Evolutionary conservation across 129 eudicot genomes (phyloP), one percentile per base, ranked within the genome.

Genomic region (Saposhnikovia divaricata): DNA sequence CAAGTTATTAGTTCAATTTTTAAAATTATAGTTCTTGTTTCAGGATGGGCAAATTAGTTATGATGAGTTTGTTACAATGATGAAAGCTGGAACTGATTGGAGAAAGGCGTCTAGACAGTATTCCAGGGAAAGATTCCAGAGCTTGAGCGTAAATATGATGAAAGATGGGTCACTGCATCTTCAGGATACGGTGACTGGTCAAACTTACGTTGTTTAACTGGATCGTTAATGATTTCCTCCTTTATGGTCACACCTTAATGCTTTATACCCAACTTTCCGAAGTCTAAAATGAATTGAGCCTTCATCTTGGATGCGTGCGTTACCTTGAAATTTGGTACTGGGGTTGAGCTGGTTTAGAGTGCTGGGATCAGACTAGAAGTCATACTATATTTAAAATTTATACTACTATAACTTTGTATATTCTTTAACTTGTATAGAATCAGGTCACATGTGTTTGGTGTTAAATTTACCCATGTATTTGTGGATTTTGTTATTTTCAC

Each of bases 51-150:
- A 81, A 80, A 94, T 94, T 34, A 92, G 97, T 79, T 94, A 84
- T 27, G 98, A 94, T 3, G 98, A 94, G 78, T 94, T 94, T 74
- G 98, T 94, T 15, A 92, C 93, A 15, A 94, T 94, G 97, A 94
- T 94, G 98, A 94, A 94, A 85, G 78, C 98, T 2, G 98, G 98
- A 88, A 94, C 98, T 18, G 97, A 94, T 85, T 94, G 98, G 98
- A 91, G 98, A 83, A 94, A 94, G 84, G 98, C 98, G 5, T 94
- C 98, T 46, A 77, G 98, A 34, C 98, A 91, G 61, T 94, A 94
- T 80, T 94, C 98, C 7, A 82, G 98, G 81, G 97, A 94, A 77
- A 90, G 98, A 81, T 94, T 94, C 84, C 89, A 91, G 83, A 94
- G 97, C 89, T 81, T 91, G 85, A 94, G 97, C 76, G 85, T 94